Evolutionary conservation across 768 basidiomycete genomes (phyloP), one percentile per base, ranked within the genome.

Genomic region (Rhodotorula sphaerocarpa): DNA sequence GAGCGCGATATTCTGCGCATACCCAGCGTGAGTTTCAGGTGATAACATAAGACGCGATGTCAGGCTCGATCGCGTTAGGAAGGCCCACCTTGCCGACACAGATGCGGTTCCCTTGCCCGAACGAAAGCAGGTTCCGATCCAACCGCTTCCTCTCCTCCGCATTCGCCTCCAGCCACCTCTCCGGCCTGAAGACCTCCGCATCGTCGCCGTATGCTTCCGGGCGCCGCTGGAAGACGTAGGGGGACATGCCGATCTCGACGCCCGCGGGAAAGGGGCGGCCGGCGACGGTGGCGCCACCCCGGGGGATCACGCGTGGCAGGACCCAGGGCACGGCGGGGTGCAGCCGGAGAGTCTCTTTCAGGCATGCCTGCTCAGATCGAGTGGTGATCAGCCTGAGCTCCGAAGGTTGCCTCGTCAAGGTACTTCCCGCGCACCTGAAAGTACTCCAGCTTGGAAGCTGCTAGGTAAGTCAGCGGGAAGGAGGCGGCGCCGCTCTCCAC

Each of bases 321-420:
- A 55, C 42, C 57, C 61, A 64, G 15, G 45, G 50, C 21, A 67
- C 60, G 11, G 67, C 63, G 3, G 67, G 67, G 36, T 70, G 63
- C 1, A 70, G 52, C 7, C 70, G 59, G 21, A 70, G 51, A 15
- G 67, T 55, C 52, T 70, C 70, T 45, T 70, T 69, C 33, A 70
- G 39, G 48, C 67, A 70, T 4, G 67, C 70, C 36, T 65, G 45
- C 3, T 7, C 7, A 44, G 12, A 33, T 30, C 11, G 18, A n/a
- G 12, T 43, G 10, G 12, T 10, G 12, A 41, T 41, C 39, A 41
- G 39, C 39, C 12, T 41, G 10, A 23, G 43, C 9, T 11, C n/a
- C n/a, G n/a, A n/a, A n/a, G n/a, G n/a, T n/a, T n/a, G n/a, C n/a
- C n/a, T n/a, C n/a, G n/a, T n/a, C n/a, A n/a, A n/a, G n/a, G n/a